A percentile compares a stretch with the other conserved stretches of the same genome.
phyloP scores from a whole-genome alignment of 2,329 filamentous ascomycete genomes.

The Exserohilum turcica region DNA sequence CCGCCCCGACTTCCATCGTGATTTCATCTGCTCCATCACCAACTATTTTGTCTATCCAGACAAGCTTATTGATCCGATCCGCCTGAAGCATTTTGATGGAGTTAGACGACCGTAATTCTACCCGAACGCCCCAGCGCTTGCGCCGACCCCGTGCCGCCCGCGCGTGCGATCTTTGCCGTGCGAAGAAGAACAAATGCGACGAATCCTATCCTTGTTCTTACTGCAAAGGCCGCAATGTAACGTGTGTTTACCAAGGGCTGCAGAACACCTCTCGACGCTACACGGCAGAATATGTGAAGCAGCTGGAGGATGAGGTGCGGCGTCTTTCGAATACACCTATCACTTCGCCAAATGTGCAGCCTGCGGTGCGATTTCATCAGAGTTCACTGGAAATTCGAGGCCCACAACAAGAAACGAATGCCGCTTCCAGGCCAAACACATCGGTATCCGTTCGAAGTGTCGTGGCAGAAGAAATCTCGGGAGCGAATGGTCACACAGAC shows the following conservation, averaged over 20 bases:
- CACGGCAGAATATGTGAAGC: background rate
- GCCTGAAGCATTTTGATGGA: background rate
- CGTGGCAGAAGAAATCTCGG: background rate
- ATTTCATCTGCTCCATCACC: background rate
- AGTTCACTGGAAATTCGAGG: background rate
- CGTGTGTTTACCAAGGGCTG: background rate
- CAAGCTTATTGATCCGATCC: background rate
- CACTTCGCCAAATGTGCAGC: background rate
- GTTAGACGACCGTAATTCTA: background rate
- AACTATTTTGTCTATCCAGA: background rate
- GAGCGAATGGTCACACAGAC: background rate
- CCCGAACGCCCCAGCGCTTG: background rate
- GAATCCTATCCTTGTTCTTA: background rate
- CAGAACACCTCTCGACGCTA: background rate
- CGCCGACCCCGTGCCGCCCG: background rate
- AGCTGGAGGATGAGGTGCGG: background rate
- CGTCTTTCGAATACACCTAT: background rate
- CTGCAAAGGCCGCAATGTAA: background rate
- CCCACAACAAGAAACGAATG: background rate
- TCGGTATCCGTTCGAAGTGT: background rate
- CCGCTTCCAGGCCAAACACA: background rate
- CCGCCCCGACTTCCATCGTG: no score
- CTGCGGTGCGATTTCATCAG: background rate
- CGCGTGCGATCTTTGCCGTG: background rate
- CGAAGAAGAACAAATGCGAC: background rate